phyloP scores from a whole-genome alignment of 169 alveolate genomes.

The Eimeria maxima region DNA sequence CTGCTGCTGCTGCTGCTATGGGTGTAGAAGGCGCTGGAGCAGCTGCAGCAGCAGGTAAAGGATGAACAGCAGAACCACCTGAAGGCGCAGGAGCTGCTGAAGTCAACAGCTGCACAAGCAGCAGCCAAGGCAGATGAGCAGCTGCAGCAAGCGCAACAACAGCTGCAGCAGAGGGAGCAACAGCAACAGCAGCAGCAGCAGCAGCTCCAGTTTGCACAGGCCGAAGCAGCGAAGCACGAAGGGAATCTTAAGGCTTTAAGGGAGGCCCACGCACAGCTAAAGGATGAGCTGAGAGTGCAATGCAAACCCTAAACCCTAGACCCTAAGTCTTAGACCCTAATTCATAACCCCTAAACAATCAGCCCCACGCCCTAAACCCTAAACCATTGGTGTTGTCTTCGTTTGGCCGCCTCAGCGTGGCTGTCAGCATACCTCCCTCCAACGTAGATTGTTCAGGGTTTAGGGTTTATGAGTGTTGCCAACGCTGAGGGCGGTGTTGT shows the following conservation, averaged over 20 bases:
- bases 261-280: constrained; percentile 23
- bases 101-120: constrained; percentile 22
- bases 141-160: constrained; percentile 43
- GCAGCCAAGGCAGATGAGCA: constrained; percentile 34
- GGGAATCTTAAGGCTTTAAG: constrained; percentile 24
- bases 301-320: background rate
- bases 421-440: background rate
- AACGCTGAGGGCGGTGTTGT: background rate
- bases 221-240: constrained; percentile 30
- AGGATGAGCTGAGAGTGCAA: constrained; percentile 43
- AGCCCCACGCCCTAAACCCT: background rate
- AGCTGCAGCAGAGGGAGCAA: constrained; percentile 10
- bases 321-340: constrained; percentile 3
- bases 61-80: constrained; percentile 60
- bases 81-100: background rate
- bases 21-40: constrained; percentile 38
- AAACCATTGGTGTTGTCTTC: background rate
- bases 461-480: background rate
- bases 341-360: background rate
- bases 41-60: constrained; percentile 35
- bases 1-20: background rate
- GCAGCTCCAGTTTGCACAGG: constrained; percentile 31
- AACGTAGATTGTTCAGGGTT: background rate
- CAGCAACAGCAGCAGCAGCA: constrained; percentile 48
- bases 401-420: background rate